These are phyloP conservation scores for Thermochaetoides thermophila DNA, from an alignment of 495 filamentous ascomycete genomes.

Conservation along the genomic window DNA sequence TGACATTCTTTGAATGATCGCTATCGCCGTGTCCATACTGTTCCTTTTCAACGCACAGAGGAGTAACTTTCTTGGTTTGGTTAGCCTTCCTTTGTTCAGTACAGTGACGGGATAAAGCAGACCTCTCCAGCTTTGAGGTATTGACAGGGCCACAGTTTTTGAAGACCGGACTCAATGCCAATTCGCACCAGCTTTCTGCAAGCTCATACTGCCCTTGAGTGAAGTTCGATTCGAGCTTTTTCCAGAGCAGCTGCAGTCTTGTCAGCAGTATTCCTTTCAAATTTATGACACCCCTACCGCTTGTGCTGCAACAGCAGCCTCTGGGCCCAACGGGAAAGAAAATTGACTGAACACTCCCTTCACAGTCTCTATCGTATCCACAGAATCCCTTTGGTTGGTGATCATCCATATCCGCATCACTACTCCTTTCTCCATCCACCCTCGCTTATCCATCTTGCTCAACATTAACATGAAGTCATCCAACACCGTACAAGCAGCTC, in stretches of 20 bases:
- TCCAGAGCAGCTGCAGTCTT: conserved; percentile 59
- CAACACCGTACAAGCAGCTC: conserved; percentile 37
- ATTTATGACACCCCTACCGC: conserved; percentile 32
- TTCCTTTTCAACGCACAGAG: conserved; percentile 45
- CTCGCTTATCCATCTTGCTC: conserved; percentile 28
- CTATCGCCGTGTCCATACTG: conserved; percentile 35
- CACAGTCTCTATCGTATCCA: conserved; percentile 10
- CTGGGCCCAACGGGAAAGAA: conserved; percentile 27
- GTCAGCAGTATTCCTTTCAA: neutral
- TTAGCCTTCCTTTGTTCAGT: conserved; percentile 1
- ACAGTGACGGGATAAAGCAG: conserved; percentile 1
- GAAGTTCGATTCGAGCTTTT: conserved; percentile 45
- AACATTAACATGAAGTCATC: conserved; percentile 41
- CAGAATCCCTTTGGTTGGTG: conserved; percentile 22
- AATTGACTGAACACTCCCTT: conserved; percentile 11
- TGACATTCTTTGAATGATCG: conserved; percentile 46
- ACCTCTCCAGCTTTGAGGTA: conserved; percentile 48
- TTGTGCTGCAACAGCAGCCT: conserved; percentile 54
- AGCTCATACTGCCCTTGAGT: conserved; percentile 34
- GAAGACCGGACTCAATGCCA: conserved; percentile 54
- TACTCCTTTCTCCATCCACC: conserved; percentile 50
- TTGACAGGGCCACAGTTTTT: conserved; percentile 47
- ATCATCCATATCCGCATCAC: conserved; percentile 48
- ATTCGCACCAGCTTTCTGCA: conserved; percentile 54
- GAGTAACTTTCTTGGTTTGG: conserved; percentile 47